Evolutionary conservation across 306 rosid species (phyloP).

Genomic region (Echinosophora koreensis): DNA sequence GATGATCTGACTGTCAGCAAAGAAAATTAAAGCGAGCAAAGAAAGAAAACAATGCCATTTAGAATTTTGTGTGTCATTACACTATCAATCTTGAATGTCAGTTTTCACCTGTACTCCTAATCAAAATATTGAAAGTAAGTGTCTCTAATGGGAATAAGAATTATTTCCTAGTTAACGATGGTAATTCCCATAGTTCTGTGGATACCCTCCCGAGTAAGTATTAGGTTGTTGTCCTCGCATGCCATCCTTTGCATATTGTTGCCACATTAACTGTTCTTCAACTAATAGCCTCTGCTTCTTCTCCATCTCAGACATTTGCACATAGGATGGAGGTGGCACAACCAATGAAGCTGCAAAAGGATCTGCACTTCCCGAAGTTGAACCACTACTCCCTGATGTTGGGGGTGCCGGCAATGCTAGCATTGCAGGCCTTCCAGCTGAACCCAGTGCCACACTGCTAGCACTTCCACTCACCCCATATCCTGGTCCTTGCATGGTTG

Average conservation of each 20-base stretch:
- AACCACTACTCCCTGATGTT: slow-evolving; percentile 14
- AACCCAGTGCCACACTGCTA: slow-evolving; percentile 86
- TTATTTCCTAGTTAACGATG: slow-evolving; percentile 17
- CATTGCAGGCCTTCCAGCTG: slow-evolving; percentile 79
- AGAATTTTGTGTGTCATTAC: neutral
- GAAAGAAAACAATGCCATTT: neutral
- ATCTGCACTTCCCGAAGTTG: slow-evolving; percentile 43
- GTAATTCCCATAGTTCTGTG: slow-evolving; percentile 57
- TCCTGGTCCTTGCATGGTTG: slow-evolving; percentile 59
- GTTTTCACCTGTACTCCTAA: slow-evolving; percentile 14
- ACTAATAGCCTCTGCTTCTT: slow-evolving; percentile 78
- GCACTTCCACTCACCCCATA: slow-evolving; percentile 78
- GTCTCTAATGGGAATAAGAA: slow-evolving; percentile 29
- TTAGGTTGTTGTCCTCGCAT: slow-evolving; percentile 72
- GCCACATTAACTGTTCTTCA: slow-evolving; percentile 92
- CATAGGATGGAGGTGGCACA: slow-evolving; percentile 83
- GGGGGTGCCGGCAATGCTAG: slow-evolving; percentile 86
- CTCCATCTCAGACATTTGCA: slow-evolving; percentile 98
- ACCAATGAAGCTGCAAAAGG: slow-evolving; percentile 85
- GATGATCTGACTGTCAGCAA: too few relatives aligned
- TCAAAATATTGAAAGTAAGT: slow-evolving; percentile 2
- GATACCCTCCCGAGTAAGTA: slow-evolving; percentile 64
- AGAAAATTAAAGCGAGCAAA: neutral
- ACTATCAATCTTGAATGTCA: neutral
- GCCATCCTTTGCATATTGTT: slow-evolving; percentile 78